These are phyloP conservation scores for Trichoderma orchidacearum DNA, from an alignment of 495 filamentous ascomycete genomes.

Conservation along the genomic window DNA sequence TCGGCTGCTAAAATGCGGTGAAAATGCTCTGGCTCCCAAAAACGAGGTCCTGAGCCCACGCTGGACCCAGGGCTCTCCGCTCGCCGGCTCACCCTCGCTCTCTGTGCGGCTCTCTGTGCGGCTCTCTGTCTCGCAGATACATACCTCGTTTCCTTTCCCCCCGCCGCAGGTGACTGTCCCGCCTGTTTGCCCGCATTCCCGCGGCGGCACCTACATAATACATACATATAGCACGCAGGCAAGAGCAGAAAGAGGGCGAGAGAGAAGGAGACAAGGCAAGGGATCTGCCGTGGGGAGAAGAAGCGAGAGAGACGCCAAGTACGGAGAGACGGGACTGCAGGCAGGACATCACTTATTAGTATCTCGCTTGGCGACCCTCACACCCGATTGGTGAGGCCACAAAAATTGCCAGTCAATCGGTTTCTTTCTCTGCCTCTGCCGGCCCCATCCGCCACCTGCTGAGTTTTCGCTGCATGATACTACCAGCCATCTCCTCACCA, in stretches of 20 bases:
- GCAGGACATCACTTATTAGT: not conserved
- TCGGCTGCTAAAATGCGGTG: not conserved
- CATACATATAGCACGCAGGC: not conserved
- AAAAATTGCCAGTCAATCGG: not conserved
- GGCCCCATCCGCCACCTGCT: not conserved
- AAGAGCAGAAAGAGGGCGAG: not conserved
- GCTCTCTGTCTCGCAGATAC: too few species aligned
- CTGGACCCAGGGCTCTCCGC: too few species aligned
- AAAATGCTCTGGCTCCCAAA: not conserved
- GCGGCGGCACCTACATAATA: not conserved
- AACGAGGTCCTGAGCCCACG: too few species aligned
- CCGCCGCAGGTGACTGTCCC: not conserved
- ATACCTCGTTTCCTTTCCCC: not conserved
- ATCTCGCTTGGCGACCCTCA: not conserved
- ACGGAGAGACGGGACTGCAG: not conserved
- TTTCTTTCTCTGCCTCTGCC: not conserved
- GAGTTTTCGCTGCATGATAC: slow-evolving; percentile 1
- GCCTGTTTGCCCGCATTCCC: not conserved
- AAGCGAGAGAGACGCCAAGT: not conserved
- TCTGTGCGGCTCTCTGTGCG: too few species aligned
- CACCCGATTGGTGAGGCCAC: not conserved
- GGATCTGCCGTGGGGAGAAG: not conserved
- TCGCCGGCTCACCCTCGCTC: too few species aligned
- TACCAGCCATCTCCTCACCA: not conserved
- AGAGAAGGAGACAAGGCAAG: not conserved